Conservation (phyloP, 768 basidiomycete species). For the Amylocystis lapponica region DNA sequence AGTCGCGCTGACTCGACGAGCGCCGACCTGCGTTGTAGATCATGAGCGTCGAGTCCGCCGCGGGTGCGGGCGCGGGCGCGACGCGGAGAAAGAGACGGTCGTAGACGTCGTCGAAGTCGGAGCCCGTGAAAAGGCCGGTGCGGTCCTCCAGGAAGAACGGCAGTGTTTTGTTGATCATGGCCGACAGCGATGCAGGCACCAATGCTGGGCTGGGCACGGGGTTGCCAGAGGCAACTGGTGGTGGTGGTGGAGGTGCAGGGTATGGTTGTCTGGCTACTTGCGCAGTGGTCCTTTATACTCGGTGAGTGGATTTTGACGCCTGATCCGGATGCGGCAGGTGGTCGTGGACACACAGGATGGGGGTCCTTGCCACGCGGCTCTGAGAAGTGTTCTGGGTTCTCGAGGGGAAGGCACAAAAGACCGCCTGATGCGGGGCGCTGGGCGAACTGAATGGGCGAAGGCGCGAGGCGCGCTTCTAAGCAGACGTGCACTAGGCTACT, state of each 20-base stretch:
- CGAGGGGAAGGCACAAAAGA: no score
- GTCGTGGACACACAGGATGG: no score
- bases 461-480: no score
- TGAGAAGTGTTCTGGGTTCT: no score
- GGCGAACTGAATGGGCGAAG: constrained; percentile 11
- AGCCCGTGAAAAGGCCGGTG: constrained; percentile 44
- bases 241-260: background rate
- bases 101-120: constrained; percentile 76
- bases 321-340: constrained; percentile 4
- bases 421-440: constrained; percentile 6
- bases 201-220: background rate
- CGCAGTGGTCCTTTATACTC: background rate
- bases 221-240: background rate
- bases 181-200: background rate
- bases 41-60: constrained; percentile 33
- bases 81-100: constrained; percentile 70
- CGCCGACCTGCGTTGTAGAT: constrained; percentile 66
- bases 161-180: constrained; percentile 27
- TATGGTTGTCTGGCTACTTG: constrained; percentile 1
- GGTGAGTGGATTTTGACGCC: constrained; percentile 1
- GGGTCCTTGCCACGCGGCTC: no score
- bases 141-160: constrained; percentile 67
- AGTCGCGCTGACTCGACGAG: constrained; percentile 48
- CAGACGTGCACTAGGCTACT: no score
- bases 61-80: constrained; percentile 33